Base-by-base conservation (phyloP, 805 yeast species). In the Candida michaelii region DNA sequence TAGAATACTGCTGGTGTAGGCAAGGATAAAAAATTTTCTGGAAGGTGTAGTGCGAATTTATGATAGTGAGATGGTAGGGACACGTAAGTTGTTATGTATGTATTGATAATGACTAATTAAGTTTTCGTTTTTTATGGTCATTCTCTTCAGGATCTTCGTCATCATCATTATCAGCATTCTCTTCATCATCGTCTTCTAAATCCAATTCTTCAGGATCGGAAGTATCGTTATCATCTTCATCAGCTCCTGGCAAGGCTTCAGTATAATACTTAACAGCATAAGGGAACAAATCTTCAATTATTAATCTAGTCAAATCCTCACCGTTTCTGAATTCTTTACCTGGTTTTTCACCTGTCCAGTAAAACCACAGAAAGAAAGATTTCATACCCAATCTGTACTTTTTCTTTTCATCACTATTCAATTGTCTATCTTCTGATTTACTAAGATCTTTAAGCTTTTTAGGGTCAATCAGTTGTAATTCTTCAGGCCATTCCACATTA, bases 341-440 rank as follows among this genome's bases (percentile, higher is more conserved):
- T 1, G 88, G 84, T 49, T 82, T 83, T 27, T 65, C 59, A 0
- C 95, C 96, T 0, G 93, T 84, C 90, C 95, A 89, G 36, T 71
- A 69, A 58, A 89, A 90, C 83, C 90, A 90, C 5, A 89, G 83
- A 62, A 91, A 90, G 55, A 91, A 84, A 11, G 91, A 81, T 55
- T 83, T 82, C 89, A 83, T 83, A 4, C 90, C 90, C 14, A 71
- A 56, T 44, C 90, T 65, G 55, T 84, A 84, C 43, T 69, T 67
- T 52, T 74, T 80, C 60, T 83, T 83, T 32, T 80, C 82, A 15
- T 73, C 77, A 15, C 60, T 48, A n/a, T 69, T 51, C 33, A 79
- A 65, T 23, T 71, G 69, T 15, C 58, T 58, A 11, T 56, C 58
- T 15, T 48, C 30, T 70, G 66, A 38, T 69, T 69, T 36, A 3